Percentiles rank a stretch among this genome's conserved stretches.
Evolutionary conservation across 768 basidiomycete species (phyloP).

Genomic region (Serpula lacrymans): DNA sequence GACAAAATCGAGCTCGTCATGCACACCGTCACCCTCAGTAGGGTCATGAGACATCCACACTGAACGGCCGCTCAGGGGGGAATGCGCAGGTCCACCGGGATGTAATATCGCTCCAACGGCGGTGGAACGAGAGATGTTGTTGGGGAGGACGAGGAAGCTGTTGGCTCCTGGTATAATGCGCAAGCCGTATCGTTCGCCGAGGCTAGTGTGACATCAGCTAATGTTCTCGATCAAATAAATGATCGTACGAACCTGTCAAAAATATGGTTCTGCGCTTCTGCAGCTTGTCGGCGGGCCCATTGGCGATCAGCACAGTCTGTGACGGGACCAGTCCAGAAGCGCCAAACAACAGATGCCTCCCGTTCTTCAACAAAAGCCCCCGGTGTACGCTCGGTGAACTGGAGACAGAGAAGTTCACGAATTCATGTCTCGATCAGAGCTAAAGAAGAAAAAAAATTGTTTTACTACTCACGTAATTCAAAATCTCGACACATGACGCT

Average conservation of each 20-base stretch:
- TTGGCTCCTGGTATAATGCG: slow-evolving; percentile 80
- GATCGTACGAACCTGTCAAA: slow-evolving; percentile 65
- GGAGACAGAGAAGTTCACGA: background rate
- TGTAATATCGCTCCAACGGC: slow-evolving; percentile 79
- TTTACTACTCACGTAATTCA: slow-evolving; percentile 65
- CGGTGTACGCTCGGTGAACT: slow-evolving; percentile 90
- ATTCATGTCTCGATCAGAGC: background rate
- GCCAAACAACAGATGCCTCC: slow-evolving; percentile 79
- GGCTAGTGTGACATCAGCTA: slow-evolving; percentile 39
- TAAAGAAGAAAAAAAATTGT: slow-evolving; percentile 1
- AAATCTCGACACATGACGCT: slow-evolving; percentile 72
- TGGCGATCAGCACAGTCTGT: slow-evolving; percentile 56
- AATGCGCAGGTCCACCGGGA: slow-evolving; percentile 50
- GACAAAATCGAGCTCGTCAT: slow-evolving; percentile 52
- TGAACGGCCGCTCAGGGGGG: slow-evolving; percentile 23
- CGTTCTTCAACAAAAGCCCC: slow-evolving; percentile 83
- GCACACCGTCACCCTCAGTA: slow-evolving; percentile 28
- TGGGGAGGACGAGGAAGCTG: slow-evolving; percentile 79
- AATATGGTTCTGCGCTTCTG: slow-evolving; percentile 90
- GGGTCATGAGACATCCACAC: slow-evolving; percentile 40
- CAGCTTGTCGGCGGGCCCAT: slow-evolving; percentile 85
- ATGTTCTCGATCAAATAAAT: too few relatives aligned
- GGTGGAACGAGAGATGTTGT: slow-evolving; percentile 79
- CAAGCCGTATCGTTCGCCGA: slow-evolving; percentile 79
- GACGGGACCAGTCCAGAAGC: slow-evolving; percentile 65